These are phyloP conservation scores for Backusella liffmaniae DNA, from an alignment of 192 early-diverging fungal species.

Conservation along the genomic window DNA sequence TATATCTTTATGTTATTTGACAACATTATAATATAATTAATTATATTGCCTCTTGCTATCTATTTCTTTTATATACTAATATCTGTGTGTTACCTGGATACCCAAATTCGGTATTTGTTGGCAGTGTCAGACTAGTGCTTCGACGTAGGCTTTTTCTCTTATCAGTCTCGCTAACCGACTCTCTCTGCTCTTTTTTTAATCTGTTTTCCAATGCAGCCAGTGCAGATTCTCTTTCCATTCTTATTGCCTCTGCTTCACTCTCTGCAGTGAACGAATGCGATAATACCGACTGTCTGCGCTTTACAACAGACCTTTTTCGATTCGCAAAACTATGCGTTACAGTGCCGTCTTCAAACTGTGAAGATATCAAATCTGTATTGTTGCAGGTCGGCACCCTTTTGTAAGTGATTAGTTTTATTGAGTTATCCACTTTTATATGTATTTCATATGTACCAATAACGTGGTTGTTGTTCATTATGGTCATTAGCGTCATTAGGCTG, in stretches of 20 bases:
- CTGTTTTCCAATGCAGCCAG: constrained; percentile 19
- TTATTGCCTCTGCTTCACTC: constrained; percentile 2
- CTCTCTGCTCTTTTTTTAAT: background rate
- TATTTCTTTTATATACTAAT: background rate
- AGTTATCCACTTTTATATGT: background rate
- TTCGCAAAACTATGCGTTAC: constrained; percentile 12
- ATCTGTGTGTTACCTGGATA: background rate
- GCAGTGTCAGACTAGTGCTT: background rate
- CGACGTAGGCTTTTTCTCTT: background rate
- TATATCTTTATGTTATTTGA: background rate
- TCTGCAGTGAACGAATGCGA: constrained; percentile 30
- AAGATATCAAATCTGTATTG: background rate
- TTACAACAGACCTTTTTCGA: constrained; percentile 11
- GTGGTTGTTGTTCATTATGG: background rate
- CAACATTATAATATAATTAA: background rate
- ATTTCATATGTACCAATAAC: background rate
- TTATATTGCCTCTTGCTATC: background rate
- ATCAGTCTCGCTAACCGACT: background rate
- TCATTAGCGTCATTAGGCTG: background rate
- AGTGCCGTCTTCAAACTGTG: background rate
- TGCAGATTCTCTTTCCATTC: constrained; percentile 11
- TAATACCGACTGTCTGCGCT: constrained; percentile 28
- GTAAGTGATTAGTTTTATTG: background rate
- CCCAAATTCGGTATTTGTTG: background rate
- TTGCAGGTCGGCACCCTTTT: background rate